Conservation (phyloP, 768 basidiomycete species). For the Tulasnella calospora region DNA sequence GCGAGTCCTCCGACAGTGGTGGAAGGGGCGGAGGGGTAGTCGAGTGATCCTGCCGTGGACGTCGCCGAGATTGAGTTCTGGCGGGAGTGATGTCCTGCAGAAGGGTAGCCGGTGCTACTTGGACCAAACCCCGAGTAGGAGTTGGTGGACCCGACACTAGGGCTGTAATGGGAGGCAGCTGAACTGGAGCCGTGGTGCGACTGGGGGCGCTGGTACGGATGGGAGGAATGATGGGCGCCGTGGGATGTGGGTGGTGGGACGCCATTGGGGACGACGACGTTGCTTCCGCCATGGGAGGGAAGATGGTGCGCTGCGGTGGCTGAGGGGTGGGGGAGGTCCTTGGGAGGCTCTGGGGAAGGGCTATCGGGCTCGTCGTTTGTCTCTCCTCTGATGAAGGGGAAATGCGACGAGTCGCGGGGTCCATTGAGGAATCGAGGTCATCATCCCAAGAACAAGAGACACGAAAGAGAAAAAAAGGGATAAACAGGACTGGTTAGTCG, state of each 20-base stretch:
- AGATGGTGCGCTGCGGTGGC: slow-evolving; percentile 5
- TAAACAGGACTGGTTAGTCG: not conserved
- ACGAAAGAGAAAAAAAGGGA: not conserved
- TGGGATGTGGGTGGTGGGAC: slow-evolving; percentile 1
- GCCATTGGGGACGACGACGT: not conserved
- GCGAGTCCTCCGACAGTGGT: slow-evolving; percentile 20
- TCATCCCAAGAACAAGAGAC: slow-evolving; percentile 6
- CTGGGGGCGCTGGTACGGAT: slow-evolving; percentile 11
- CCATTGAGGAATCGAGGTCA: not conserved
- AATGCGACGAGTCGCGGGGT: not conserved
- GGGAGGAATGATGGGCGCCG: slow-evolving; percentile 4
- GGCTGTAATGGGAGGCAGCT: slow-evolving; percentile 8
- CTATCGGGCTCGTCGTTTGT: slow-evolving; percentile 15
- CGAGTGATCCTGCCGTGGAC: slow-evolving; percentile 8
- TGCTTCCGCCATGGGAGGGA: slow-evolving; percentile 7
- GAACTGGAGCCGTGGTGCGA: slow-evolving; percentile 15
- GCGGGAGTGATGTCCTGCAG: not conserved
- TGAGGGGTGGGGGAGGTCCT: slow-evolving; percentile 8
- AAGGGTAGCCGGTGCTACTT: not conserved
- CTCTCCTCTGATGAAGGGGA: slow-evolving; percentile 16
- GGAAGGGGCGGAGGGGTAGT: not conserved
- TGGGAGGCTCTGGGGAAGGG: slow-evolving; percentile 10
- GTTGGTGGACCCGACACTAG: not conserved
- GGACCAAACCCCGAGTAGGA: slow-evolving; percentile 2
- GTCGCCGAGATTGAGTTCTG: slow-evolving; percentile 6